Conservation (phyloP, 805 yeast genomes). For the Hanseniaspora nectarophila region DNA sequence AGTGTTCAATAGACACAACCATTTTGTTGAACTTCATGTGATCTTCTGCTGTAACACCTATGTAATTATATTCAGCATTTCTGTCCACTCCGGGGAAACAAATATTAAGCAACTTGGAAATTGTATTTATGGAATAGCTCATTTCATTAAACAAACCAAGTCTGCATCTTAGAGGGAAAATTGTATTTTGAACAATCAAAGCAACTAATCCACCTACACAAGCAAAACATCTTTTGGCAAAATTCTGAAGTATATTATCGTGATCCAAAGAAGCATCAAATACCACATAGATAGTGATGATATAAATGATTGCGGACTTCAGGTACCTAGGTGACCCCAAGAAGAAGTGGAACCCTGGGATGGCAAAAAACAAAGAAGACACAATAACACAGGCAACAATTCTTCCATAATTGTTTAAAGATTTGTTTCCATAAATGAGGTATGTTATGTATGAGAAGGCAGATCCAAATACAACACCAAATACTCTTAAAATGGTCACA, state of each 20-base stretch:
- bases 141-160: conserved; percentile 35
- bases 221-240: conserved; percentile 40
- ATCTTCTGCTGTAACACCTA: conserved; percentile 26
- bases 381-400: conserved; percentile 35
- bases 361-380: conserved; percentile 19
- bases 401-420: conserved; percentile 33
- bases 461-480: conserved; percentile 38
- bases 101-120: conserved; percentile 29
- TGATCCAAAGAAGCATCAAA: conserved; percentile 34
- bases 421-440: conserved; percentile 32
- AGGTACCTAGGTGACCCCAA: conserved; percentile 36
- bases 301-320: conserved; percentile 40
- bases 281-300: conserved; percentile 38
- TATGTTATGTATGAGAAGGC: conserved; percentile 40
- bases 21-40: conserved; percentile 27
- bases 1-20: conserved; percentile 31
- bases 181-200: conserved; percentile 33
- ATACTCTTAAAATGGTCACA: conserved; percentile 36
- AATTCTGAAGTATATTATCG: conserved; percentile 34
- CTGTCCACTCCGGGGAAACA: conserved; percentile 29
- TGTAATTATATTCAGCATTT: background rate
- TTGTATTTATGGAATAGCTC: conserved; percentile 31
- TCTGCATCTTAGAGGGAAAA: conserved; percentile 40
- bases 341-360: conserved; percentile 37
- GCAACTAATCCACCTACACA: conserved; percentile 43